Evolutionary conservation across 129 eudicot genomes (phyloP), one percentile per base, ranked within the genome.

Genomic region (Rutidosis leptorrhynchoides): DNA sequence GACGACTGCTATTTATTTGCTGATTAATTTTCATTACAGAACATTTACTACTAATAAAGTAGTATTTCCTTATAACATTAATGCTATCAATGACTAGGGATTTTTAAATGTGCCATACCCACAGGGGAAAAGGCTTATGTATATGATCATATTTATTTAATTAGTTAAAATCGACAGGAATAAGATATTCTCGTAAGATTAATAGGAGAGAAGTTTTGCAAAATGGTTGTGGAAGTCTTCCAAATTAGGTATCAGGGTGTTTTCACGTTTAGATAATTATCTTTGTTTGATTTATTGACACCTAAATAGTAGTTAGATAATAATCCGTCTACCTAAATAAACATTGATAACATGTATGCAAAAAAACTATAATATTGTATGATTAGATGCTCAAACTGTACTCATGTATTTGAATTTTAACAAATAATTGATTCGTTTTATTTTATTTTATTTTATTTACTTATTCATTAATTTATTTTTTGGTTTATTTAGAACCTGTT

Each of bases 401-500:
- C 27, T 43, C 7, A 32, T 11, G 2, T 40, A 65, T 45, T 35
- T 46, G 6, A 56, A n/a, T 54, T 64, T 32, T 45, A 48, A 10
- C 16, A n/a, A 46, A 29, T 14, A 15, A 64, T 35, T 37, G 30
- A 46, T 51, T 25, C 22, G 15, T 20, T 74, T 4, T 37, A 40
- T 6, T 69, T 40, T 55, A 17, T 20, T 74, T 4, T 37, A 40
- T 6, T 69, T 40, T 55, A 22, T 76, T 42, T 27, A 48, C 46
- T 49, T 67, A 93, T 37, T 37, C 10, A 93, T 37, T 37, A 7
- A 9, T 35, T 10, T 74, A 3, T 40, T 42, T 4, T 70, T 40
- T 55, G 28, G 28, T 76, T 43, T 23, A 48, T 45, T 56, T 67
- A 93, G 98, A 80, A 83, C 89, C 96, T 77, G 85, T 83, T 60